Evolutionary conservation across 139 green algal species (phyloP).

Genomic region (Trebouxia sp.): DNA sequence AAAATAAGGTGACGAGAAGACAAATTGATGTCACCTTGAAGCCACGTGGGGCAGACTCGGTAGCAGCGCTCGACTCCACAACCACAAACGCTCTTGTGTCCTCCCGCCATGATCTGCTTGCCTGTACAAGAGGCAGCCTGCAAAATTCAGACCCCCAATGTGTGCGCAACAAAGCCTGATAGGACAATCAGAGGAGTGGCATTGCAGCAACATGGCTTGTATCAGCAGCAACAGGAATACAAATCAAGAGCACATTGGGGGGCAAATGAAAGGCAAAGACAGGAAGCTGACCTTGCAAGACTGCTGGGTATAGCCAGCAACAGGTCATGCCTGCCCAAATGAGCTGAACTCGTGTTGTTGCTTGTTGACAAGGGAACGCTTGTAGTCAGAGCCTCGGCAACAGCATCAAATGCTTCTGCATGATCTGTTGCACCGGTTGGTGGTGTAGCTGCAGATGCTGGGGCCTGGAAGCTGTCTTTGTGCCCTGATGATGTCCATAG

Average conservation of each 20-base stretch:
- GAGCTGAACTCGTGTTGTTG: not conserved
- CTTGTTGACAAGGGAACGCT: not conserved
- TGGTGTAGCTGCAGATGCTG: not conserved
- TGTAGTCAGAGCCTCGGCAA: not conserved
- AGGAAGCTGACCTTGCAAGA: not conserved
- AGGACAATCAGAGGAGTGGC: not conserved
- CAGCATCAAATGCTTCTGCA: not conserved
- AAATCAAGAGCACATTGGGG: no score
- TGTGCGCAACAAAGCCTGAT: not conserved
- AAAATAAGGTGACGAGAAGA: constrained; percentile 23
- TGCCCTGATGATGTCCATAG: not conserved
- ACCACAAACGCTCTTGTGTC: not conserved
- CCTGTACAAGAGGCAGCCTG: constrained; percentile 25
- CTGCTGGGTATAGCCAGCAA: constrained; percentile 14
- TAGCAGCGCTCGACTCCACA: not conserved
- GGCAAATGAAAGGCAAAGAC: no score
- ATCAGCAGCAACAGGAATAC: no score
- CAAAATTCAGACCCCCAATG: no score
- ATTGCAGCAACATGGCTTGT: no score
- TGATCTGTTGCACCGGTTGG: not conserved
- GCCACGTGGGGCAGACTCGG: not conserved
- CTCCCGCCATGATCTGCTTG: not conserved
- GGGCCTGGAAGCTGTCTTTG: not conserved
- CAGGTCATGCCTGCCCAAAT: not conserved
- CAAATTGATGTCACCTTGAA: constrained; percentile 15